phyloP scores from a whole-genome alignment of 169 alveolate genomes.

The Plasmodium inui region DNA sequence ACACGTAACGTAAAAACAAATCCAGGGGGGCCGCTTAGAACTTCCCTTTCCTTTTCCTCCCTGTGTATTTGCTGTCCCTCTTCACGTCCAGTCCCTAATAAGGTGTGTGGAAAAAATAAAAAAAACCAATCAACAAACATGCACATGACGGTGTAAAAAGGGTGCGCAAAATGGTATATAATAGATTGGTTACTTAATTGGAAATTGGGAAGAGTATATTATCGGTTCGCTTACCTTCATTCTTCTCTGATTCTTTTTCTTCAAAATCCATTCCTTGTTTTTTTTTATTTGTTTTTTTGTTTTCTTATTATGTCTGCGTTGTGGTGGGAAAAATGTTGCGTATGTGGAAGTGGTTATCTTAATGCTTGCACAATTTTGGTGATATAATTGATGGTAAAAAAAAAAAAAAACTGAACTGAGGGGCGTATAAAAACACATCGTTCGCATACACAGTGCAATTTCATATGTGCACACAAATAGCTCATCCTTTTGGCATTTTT shows the following conservation, averaged over 20 bases:
- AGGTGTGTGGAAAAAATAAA: neutral
- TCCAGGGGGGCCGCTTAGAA: conserved; percentile 67
- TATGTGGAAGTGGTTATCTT: neutral
- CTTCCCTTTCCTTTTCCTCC: conserved; percentile 92
- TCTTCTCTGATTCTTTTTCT: conserved; percentile 94
- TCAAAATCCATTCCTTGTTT: conserved; percentile 91
- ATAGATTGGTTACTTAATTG: neutral
- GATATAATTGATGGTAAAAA: neutral
- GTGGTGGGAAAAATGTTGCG: neutral
- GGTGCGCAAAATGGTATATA: neutral
- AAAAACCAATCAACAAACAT: conserved; percentile 7
- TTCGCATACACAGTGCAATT: neutral
- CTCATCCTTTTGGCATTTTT: neutral
- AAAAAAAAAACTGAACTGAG: neutral
- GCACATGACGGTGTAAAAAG: neutral
- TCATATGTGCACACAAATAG: neutral
- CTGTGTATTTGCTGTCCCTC: conserved; percentile 96
- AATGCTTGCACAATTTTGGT: neutral
- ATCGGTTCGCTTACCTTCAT: conserved; percentile 78
- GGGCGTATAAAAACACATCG: neutral
- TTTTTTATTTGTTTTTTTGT: conserved; percentile 63
- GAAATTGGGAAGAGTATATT: neutral
- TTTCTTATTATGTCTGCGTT: conserved; percentile 75
- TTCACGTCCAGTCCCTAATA: conserved; percentile 91
- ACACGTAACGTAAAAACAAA: neutral